Conservation (phyloP, 495 filamentous ascomycete species). For the Penicilliopsis zonata region DNA sequence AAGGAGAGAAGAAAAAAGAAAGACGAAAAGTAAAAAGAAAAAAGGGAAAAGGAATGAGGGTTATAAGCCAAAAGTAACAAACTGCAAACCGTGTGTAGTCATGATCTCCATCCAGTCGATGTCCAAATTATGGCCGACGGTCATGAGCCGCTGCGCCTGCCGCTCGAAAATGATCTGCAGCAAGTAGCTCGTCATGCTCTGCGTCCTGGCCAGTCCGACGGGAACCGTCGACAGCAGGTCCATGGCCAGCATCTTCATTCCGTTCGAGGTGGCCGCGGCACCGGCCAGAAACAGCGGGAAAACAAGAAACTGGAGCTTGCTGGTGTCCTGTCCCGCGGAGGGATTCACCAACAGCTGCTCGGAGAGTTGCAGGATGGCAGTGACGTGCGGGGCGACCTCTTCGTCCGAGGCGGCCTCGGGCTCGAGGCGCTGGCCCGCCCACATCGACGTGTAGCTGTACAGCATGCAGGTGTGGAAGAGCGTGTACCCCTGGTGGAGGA, state of each 20-base stretch:
- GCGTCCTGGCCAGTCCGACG: slow-evolving; percentile 38
- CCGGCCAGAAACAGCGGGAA: slow-evolving; percentile 50
- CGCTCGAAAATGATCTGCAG: slow-evolving; percentile 38
- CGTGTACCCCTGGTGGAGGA: slow-evolving; percentile 24
- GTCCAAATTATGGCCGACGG: slow-evolving; percentile 21
- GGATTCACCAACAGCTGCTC: too few species aligned
- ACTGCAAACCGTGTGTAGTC: slow-evolving; percentile 23
- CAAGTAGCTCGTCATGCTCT: slow-evolving; percentile 32
- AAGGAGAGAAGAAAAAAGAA: too few species aligned
- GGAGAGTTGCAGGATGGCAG: slow-evolving; percentile 33
- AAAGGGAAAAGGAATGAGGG: slow-evolving; percentile 6
- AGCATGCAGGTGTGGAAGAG: slow-evolving; percentile 39
- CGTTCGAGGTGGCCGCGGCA: slow-evolving; percentile 24
- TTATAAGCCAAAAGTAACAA: slow-evolving; percentile 34
- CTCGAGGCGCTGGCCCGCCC: slow-evolving; percentile 30
- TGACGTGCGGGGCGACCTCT: slow-evolving; percentile 29
- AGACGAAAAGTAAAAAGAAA: slow-evolving; percentile 1
- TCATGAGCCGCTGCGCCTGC: slow-evolving; percentile 26
- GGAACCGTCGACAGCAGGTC: slow-evolving; percentile 36
- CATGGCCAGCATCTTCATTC: slow-evolving; percentile 37
- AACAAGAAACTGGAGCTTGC: slow-evolving; percentile 32
- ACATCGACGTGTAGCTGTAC: slow-evolving; percentile 40
- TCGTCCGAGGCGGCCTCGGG: slow-evolving; percentile 18
- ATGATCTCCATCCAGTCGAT: slow-evolving; percentile 37
- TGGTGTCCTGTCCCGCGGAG: slow-evolving; percentile 11